phyloP scores from a whole-genome alignment of 495 filamentous ascomycete species.

The Neurospora sp. region DNA sequence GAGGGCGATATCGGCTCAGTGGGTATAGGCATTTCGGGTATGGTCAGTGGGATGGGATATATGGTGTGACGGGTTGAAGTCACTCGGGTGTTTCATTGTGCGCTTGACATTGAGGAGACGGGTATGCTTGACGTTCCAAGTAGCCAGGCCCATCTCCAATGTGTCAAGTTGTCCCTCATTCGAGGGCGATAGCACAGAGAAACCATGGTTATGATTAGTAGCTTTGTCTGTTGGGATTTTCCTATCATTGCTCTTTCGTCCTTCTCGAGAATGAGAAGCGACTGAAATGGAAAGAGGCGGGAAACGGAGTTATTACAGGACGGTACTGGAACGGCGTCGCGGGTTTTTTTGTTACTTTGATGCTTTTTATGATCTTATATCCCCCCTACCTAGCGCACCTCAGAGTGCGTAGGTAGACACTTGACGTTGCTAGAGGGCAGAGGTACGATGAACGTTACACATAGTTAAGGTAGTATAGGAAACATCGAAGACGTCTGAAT shows the following conservation, averaged over 20 bases:
- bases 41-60: not conserved
- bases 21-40: not conserved
- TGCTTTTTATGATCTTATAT: not conserved
- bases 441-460: not conserved
- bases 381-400: not conserved
- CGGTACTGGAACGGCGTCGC: not conserved
- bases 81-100: not conserved
- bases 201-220: not conserved
- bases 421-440: not conserved
- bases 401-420: not conserved
- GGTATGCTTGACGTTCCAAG: not conserved
- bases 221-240: not conserved
- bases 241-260: not conserved
- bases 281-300: not conserved
- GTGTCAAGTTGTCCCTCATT: not conserved
- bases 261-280: not conserved
- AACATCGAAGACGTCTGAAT: not conserved
- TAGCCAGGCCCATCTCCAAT: not conserved
- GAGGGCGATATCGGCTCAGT: not conserved
- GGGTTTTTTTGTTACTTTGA: not conserved
- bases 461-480: not conserved
- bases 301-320: not conserved
- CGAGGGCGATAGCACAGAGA: not conserved
- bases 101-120: not conserved
- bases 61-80: not conserved